Conservation (phyloP, 2,329 filamentous ascomycete genomes). For the Aureobasidium namibiae region DNA sequence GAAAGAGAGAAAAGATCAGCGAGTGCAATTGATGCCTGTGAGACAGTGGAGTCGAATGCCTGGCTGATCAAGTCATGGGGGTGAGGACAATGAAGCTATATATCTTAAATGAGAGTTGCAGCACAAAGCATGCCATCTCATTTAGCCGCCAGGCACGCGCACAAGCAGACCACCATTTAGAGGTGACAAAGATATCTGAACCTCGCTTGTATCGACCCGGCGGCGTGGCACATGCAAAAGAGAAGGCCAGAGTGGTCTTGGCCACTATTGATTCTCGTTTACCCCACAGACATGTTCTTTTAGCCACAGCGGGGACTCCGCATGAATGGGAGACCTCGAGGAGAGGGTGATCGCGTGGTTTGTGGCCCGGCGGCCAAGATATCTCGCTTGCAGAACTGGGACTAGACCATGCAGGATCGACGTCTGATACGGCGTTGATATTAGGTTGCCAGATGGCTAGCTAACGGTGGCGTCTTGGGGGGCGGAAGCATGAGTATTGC, state of each 20-base stretch:
- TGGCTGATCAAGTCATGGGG: slow-evolving; percentile 1
- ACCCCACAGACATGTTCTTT: slow-evolving; percentile 4
- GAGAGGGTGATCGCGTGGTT: slow-evolving; percentile 11
- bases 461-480: background rate
- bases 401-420: slow-evolving; percentile 3
- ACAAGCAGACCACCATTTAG: background rate
- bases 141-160: slow-evolving; percentile 12
- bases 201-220: slow-evolving; percentile 5
- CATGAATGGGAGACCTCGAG: slow-evolving; percentile 6
- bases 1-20: slow-evolving; percentile 1
- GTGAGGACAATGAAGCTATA: slow-evolving; percentile 5
- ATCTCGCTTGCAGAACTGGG: background rate
- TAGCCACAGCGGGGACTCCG: slow-evolving; percentile 11
- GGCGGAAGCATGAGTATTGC: background rate
- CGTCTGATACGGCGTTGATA: background rate
- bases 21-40: background rate
- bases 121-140: background rate
- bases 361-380: slow-evolving; percentile 1
- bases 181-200: background rate
- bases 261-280: slow-evolving; percentile 9
- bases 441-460: slow-evolving; percentile 4
- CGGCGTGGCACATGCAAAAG: slow-evolving; percentile 1
- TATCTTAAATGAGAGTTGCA: slow-evolving; percentile 2
- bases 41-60: slow-evolving; percentile 8
- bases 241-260: slow-evolving; percentile 5